phyloP scores from a whole-genome alignment of 2,329 filamentous ascomycete genomes.

The Fusarium annulatum region DNA sequence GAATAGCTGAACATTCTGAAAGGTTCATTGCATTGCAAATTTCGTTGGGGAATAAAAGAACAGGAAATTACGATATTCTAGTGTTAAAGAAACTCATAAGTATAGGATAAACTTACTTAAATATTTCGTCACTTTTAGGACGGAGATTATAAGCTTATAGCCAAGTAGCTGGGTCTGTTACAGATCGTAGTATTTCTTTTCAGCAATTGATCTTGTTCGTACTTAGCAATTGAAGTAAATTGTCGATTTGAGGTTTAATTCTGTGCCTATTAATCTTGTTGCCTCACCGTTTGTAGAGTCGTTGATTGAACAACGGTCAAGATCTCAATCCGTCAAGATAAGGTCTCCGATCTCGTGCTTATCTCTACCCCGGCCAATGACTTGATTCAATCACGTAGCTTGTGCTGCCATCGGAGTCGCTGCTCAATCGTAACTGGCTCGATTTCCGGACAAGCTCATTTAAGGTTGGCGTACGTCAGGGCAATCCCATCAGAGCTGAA shows the following conservation, averaged over 20 bases:
- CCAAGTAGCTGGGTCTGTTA: no score
- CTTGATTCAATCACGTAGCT: neutral
- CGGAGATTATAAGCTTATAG: neutral
- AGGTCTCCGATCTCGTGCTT: constrained; percentile 2
- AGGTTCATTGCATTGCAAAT: no score
- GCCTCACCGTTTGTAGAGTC: neutral
- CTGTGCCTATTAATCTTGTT: neutral
- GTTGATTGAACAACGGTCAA: neutral
- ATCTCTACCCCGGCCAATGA: constrained; percentile 10
- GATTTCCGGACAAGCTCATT: constrained; percentile 15
- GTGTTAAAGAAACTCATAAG: no score
- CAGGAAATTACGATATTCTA: neutral
- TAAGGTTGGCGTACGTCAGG: constrained; percentile 28
- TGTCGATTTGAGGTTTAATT: neutral
- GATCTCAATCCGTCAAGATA: neutral
- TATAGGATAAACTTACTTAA: neutral
- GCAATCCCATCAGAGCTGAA: constrained; percentile 13
- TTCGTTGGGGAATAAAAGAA: rapidly evolving
- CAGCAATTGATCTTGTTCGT: neutral
- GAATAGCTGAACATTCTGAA: neutral
- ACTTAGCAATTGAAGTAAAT: neutral
- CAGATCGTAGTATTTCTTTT: neutral
- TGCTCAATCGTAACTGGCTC: constrained; percentile 27
- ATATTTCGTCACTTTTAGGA: neutral
- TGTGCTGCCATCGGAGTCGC: neutral